Base-by-base conservation (phyloP, 768 basidiomycete species). In the Clitopilus hobsonii region DNA sequence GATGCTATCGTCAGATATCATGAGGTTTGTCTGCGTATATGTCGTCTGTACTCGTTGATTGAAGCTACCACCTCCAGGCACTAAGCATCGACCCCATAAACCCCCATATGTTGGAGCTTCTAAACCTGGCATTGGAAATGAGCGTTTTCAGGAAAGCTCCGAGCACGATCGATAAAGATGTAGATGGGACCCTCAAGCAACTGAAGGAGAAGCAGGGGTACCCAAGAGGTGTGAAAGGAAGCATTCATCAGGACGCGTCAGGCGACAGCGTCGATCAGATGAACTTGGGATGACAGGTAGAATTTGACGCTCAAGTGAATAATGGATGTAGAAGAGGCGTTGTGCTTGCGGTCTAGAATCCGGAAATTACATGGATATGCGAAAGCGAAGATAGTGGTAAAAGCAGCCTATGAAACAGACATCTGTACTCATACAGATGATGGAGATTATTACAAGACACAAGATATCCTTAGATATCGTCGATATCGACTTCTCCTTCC, bases 1-100 rank as follows among this genome's bases (percentile, higher is more conserved):
- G 79, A 80, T 11, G 91, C 96, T 2, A 94, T 99, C 60, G 72
- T 92, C 30, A 87, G 86, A 57, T 98, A 97, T 61, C 97, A 99
- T 66, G 91, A 95, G 75, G 95, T 94, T 53, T 32, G 84, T 56
- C 4, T 47, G 30, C 13, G 14, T n/a, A 10, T 27, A 30, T 6
- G 14, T 54, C 23, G 36, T 18, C 38, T 53, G 38, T 36, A 32
- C 25, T 36, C 41, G 10, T 51, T 54, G 57, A 55, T 57, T 26
- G n/a, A 14, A 30, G 24, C 7, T 16, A 10, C 18, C 10, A 3
- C 41, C 41, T 24, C 6, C 60, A 90, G 87, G 85, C 90, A 0
- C 71, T 94, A 50, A 88, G 88, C 62, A 76, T 93, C 58, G 88
- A 92, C 63, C 91, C 90, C 7, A 86, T 91, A 56, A 93, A 94